Base-by-base conservation (phyloP, 345 rosid genomes). In the Noccaea caerulescens region DNA sequence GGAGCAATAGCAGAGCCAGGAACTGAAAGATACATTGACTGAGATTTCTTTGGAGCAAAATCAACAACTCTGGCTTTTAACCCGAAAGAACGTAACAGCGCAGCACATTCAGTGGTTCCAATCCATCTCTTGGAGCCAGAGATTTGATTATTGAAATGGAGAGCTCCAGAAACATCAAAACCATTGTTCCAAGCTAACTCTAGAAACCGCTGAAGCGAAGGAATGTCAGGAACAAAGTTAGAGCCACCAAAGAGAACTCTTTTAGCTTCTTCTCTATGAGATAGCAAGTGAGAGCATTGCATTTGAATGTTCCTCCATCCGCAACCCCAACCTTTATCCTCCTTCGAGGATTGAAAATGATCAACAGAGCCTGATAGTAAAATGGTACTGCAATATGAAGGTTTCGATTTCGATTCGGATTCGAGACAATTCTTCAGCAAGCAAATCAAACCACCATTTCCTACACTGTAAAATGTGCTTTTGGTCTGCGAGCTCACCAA, bases 261-360 rank as follows among this genome's bases (percentile, higher is more conserved):
- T 54, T 70, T 81, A 8, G 80, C 84, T 47, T 88, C 88, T 34
- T 63, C 63, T 64, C 89, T 80, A 47, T 53, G 75, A 32, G 69
- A 61, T 56, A 91, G 82, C 80, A 91, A 80, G 70, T 83, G 83
- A 65, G 97, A 91, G 62, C 82, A 67, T 13, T 87, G 85, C 89
- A 91, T 88, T 66, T 91, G 97, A 42, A 87, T 85, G 75, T 91
- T 91, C 41, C 82, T 83, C 92, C 95, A 88, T 30, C 93, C 97
- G 37, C 95, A 91, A 50, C 95, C 97, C 95, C 97, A 91, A 5
- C 93, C 93, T 34, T 50, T 58, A 60, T 63, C 77, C 71, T 88
- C 90, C 57, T 83, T 84, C 2, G 81, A 75, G n/a, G 58, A 77
- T 59, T 88, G 90, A 56, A 80, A 91, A 76, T 91, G 97, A 76